Evolutionary conservation across 1,284 basidiomycete genomes (phyloP).

Genomic region (Dichomitus squalens): DNA sequence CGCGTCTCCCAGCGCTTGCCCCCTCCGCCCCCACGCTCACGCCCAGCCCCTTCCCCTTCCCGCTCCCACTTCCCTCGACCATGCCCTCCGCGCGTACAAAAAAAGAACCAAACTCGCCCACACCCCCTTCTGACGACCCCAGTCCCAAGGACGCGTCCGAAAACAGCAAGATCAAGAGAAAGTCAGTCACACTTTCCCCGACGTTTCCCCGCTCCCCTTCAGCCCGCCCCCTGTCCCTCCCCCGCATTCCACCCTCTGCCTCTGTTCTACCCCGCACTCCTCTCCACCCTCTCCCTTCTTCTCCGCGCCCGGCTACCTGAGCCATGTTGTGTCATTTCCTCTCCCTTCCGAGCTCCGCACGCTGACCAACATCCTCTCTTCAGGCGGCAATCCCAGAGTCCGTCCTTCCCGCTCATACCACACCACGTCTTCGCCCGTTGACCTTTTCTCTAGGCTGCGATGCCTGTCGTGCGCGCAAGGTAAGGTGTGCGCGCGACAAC

Average conservation of each 20-base stretch:
- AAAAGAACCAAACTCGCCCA: constrained; percentile 62
- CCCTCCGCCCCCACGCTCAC: constrained; percentile 28
- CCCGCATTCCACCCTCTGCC: constrained; percentile 32
- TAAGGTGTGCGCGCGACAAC: constrained; percentile 77
- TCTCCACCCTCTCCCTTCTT: constrained; percentile 12
- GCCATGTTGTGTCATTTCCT: constrained; percentile 29
- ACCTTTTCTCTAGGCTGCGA: constrained; percentile 63
- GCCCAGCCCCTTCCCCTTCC: constrained; percentile 33
- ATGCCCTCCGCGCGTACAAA: constrained; percentile 71
- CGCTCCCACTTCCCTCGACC: constrained; percentile 31
- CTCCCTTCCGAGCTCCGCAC: constrained; percentile 12
- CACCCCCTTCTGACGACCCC: constrained; percentile 65
- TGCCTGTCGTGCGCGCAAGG: constrained; percentile 82
- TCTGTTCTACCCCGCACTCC: constrained; percentile 31
- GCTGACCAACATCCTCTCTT: constrained; percentile 30
- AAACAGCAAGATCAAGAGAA: constrained; percentile 72
- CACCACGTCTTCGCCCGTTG: constrained; percentile 19
- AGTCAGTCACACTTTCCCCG: constrained; percentile 55
- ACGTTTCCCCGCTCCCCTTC: constrained; percentile 40
- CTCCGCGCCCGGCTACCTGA: constrained; percentile 9
- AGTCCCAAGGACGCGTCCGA: constrained; percentile 54
- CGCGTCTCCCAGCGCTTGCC: constrained; percentile 10
- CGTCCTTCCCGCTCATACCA: constrained; percentile 32
- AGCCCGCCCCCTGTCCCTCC: constrained; percentile 21
- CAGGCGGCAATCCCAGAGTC: constrained; percentile 82